Evolutionary conservation across 441 rosid genomes (phyloP), one percentile per base, ranked within the genome.

Genomic region (Euphorbia schlechtendalii): DNA sequence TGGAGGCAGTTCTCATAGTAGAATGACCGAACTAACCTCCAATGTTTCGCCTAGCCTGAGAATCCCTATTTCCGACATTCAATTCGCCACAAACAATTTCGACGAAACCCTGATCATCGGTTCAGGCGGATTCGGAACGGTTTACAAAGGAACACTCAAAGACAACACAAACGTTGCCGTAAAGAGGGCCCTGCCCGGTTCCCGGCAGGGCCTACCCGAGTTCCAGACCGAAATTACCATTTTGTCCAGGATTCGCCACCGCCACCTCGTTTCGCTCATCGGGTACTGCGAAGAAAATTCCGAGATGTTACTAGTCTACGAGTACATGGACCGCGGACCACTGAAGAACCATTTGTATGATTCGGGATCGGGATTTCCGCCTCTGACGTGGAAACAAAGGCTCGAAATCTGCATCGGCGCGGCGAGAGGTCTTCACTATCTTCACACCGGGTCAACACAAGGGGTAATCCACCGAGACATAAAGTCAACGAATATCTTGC

Each of bases 381-480:
- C 87, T 48, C 62, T 91, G 62, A 72, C 96, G 5, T 91, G 98
- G 98, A 91, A 91, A 77, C 89, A 83, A 59, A 80, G 96, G 72
- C 94, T 91, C 52, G 87, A 85, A 59, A 83, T 91, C 30, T 88
- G 98, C 73, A 87, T 91, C 56, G 94, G 90, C 46, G 88, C 98
- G 12, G 98, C 96, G 0, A 84, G 98, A 74, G 98, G 98, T 18
- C 81, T 91, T 63, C 96, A 91, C 77, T 91, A 91, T 73, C 92
- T 91, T 51, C 98, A 91, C 67, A 91, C 98, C 0, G 98, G 98
- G 68, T 91, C 96, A 63, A 82, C 88, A 0, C 95, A 84, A 73
- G 98, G 98, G 7, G 82, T 91, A 78, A 91, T 91, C 66, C 98
- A 91, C 70, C 92, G 98, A 1, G 98, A 91, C 81, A 85, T 91